A percentile compares a stretch with the other conserved stretches of the same genome.
phyloP scores from a whole-genome alignment of 2,329 filamentous ascomycete genomes.

The Botrytis elliptica region DNA sequence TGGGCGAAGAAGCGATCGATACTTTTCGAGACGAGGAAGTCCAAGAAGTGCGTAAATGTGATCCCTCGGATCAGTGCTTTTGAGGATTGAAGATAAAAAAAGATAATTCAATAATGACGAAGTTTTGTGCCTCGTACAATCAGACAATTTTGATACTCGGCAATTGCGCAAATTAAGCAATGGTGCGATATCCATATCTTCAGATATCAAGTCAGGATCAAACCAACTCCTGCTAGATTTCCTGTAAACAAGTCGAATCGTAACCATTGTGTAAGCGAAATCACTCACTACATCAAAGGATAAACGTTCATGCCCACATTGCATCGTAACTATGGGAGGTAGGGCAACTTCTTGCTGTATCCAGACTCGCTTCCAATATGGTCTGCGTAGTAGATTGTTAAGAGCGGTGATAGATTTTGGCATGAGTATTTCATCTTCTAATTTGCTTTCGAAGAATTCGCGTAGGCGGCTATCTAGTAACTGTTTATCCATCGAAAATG shows the following conservation, averaged over 20 bases:
- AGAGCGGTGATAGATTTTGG: background rate
- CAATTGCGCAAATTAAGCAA: rapidly evolving
- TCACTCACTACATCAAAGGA: background rate
- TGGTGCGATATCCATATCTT: rapidly evolving
- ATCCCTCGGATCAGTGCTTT: background rate
- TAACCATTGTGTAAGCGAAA: rapidly evolving
- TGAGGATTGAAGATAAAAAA: rapidly evolving
- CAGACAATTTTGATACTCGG: rapidly evolving
- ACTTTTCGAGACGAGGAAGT: background rate
- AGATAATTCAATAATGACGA: rapidly evolving
- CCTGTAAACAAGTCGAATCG: rapidly evolving
- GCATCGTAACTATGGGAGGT: background rate
- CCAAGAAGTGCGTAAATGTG: background rate
- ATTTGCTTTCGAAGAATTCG: background rate
- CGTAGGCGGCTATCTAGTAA: rapidly evolving
- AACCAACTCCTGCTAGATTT: rapidly evolving
- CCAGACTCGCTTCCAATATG: background rate
- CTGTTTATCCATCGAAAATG: background rate
- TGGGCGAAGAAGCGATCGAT: background rate
- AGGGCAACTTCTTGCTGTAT: background rate
- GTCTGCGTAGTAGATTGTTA: background rate
- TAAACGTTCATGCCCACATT: background rate
- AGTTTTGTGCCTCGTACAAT: rapidly evolving
- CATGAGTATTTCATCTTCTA: background rate
- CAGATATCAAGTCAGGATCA: background rate